phyloP scores from a whole-genome alignment of 371 early-diverging fungal species.

The Mortierella sp. region DNA sequence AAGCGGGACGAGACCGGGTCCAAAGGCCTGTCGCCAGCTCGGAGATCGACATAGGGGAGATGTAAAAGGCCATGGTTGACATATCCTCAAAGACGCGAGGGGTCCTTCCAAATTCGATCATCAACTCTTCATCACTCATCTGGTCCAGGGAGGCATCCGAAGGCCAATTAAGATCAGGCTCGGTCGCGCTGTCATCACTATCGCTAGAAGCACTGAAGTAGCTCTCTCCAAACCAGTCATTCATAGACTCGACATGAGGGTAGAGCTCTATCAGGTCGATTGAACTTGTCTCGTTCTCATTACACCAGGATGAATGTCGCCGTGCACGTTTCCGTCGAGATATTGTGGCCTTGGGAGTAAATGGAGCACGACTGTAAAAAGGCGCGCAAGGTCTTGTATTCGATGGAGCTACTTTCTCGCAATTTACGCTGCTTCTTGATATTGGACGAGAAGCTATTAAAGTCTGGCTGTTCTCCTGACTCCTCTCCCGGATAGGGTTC shows the following conservation, averaged over 20 bases:
- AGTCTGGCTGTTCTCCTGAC: no score
- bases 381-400: no score
- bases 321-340: no score
- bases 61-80: conserved; percentile 34
- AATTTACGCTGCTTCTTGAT: no score
- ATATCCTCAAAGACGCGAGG: conserved; percentile 38
- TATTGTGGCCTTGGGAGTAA: no score
- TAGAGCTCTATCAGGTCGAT: conserved; percentile 15
- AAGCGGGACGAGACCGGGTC: conserved; percentile 32
- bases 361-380: no score
- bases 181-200: conserved; percentile 10
- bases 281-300: no score
- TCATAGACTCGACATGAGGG: conserved; percentile 26
- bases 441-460: no score
- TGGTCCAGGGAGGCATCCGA: conserved; percentile 6
- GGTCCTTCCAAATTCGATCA: conserved; percentile 24
- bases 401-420: no score
- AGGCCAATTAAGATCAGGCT: not conserved
- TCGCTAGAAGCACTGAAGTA: conserved; percentile 8
- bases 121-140: conserved; percentile 12
- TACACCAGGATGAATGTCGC: no score
- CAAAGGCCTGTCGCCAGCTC: conserved; percentile 29
- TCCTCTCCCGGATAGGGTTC: no score
- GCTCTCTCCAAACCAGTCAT: not conserved
- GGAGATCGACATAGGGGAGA: conserved; percentile 36